Conservation (phyloP, 441 rosid species). For the Erodium moschatum region DNA sequence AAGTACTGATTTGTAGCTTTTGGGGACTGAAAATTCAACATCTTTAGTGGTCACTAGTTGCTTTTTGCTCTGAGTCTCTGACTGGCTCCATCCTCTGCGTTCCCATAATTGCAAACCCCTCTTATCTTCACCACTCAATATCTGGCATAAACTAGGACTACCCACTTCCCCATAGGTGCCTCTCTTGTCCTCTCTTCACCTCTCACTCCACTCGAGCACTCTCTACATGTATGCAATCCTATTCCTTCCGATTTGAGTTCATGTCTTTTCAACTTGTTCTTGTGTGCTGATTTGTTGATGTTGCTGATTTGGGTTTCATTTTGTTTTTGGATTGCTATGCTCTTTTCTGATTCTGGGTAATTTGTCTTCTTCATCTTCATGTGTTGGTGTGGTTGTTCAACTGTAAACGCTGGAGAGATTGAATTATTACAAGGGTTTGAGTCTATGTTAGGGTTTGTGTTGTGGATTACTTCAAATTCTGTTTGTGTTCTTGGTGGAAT, state of each 20-base stretch:
- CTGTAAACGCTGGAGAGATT: too few species aligned
- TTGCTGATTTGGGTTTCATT: background rate
- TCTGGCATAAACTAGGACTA: background rate
- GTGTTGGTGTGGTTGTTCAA: background rate
- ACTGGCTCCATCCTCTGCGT: background rate
- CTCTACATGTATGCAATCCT: too few species aligned
- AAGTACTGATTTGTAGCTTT: background rate
- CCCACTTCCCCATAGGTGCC: background rate
- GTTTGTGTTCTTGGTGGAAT: background rate
- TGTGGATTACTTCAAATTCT: background rate
- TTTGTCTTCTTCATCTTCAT: background rate
- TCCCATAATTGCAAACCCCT: background rate
- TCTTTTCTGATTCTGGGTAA: background rate
- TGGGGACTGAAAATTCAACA: background rate
- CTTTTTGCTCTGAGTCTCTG: background rate
- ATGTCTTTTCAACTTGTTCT: too few species aligned
- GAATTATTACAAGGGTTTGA: background rate
- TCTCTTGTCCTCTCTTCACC: background rate
- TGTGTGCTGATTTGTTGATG: background rate
- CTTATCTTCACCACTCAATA: slow-evolving; percentile 4
- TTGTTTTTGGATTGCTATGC: too few species aligned
- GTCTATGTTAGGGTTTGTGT: background rate
- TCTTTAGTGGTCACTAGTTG: background rate
- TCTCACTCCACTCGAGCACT: background rate
- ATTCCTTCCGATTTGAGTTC: too few species aligned